Conservation (phyloP, 75 land plant genomes). For the Larix kaempferi region DNA sequence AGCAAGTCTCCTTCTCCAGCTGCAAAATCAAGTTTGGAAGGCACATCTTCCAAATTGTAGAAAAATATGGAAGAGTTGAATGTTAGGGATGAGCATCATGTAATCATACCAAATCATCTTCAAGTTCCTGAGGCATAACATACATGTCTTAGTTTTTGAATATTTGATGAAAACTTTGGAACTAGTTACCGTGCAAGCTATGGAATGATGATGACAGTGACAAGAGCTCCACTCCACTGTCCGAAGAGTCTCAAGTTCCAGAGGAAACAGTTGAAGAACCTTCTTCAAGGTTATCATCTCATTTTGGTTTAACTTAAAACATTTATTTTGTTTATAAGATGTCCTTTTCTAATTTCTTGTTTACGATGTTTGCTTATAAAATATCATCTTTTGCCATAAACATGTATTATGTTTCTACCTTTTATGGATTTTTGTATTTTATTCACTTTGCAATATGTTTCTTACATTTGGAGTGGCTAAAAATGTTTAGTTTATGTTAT, state of each 20-base stretch:
- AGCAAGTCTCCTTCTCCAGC: slow-evolving; percentile 16
- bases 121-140: slow-evolving; percentile 84
- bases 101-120: slow-evolving; percentile 83
- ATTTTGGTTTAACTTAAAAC: background rate
- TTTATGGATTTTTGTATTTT: background rate
- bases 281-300: slow-evolving; percentile 30
- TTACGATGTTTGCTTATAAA: too few species aligned
- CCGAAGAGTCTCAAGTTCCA: slow-evolving; percentile 35
- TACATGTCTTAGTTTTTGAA: slow-evolving; percentile 77
- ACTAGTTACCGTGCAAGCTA: slow-evolving; percentile 10
- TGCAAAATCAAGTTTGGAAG: slow-evolving; percentile 26
- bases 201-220: slow-evolving; percentile 25
- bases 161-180: slow-evolving; percentile 44
- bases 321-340: slow-evolving; percentile 1
- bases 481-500: background rate
- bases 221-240: slow-evolving; percentile 33
- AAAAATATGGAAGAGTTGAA: slow-evolving; percentile 56
- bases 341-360: background rate
- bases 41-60: slow-evolving; percentile 20
- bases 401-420: background rate
- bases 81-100: slow-evolving; percentile 55
- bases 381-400: background rate
- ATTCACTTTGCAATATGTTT: background rate
- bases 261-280: slow-evolving; percentile 50
- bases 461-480: background rate